Base-by-base conservation (phyloP, 768 basidiomycete genomes). In the Xerocomus brunneocitrinus region DNA sequence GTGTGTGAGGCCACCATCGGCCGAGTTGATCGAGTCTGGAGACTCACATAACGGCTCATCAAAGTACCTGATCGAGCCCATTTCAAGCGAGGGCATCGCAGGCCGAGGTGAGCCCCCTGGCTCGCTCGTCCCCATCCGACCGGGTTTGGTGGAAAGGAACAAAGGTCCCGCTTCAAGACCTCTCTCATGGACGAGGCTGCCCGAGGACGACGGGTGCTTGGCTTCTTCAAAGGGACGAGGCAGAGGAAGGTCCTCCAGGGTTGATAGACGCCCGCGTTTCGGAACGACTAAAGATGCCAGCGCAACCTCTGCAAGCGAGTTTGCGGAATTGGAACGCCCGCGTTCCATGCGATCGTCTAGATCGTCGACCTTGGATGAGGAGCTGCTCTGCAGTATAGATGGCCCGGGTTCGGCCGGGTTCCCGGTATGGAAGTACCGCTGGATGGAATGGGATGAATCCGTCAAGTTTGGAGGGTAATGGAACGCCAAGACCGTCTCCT, bases 141-240 rank as follows among this genome's bases (percentile, higher is more conserved):
- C 36, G 6, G 38, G 8, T 30, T 32, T 41, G 25, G 43, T 25
- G 22, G 38, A 28, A 22, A 32, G 12, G 38, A 66, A 57, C 2
- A 35, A 38, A 8, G 53, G 64, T 4, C 35, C 50, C 7, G 36
- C 47, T 1, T 63, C 64, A 7, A 63, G 47, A 3, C 62, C 62
- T 9, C 61, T 40, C 32, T 60, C 53, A 50, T 63, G 61, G 9
- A 64, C 47, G 48, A 31, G 2, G 45, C 34, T 31, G 3, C 32
- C 39, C 49, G 8, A 12, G 14, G 40, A 49, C 32, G 32, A 12
- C 9, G 10, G 31, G 5, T 14, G 42, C 25, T 45, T 31, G 9
- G 43, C n/a, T 10, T 57, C 58, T 42, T 64, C 62, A 19, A 64
- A 64, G 0, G 63, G 63, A 16, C 55, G 58, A 10, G 62, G 63